A percentile compares a stretch with the other conserved stretches of the same genome.
These are phyloP conservation scores for Pichia phayaonensis DNA, from an alignment of 805 yeast species.

Conservation along the genomic window DNA sequence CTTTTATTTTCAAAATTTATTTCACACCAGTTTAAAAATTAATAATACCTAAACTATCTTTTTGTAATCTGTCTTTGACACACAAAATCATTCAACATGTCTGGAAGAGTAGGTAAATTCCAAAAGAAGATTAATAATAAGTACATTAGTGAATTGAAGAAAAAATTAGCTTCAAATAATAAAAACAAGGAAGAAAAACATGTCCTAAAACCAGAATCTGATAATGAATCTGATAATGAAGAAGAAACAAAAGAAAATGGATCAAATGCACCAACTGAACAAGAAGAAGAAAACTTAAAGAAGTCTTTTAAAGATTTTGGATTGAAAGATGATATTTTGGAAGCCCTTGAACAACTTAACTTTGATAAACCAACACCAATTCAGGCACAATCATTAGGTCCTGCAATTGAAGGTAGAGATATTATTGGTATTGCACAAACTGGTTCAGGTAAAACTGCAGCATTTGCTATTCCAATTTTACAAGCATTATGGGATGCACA, in stretches of 20 bases:
- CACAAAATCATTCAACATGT: neutral
- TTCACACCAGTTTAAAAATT: neutral
- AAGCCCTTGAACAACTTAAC: constrained; percentile 69
- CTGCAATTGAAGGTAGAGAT: constrained; percentile 84
- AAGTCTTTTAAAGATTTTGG: constrained; percentile 46
- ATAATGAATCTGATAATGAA: constrained; percentile 10
- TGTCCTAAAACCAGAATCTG: constrained; percentile 25
- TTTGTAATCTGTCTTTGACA: too few species aligned
- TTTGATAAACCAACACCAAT: constrained; percentile 87
- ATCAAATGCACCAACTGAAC: constrained; percentile 5
- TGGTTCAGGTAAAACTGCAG: constrained; percentile 98
- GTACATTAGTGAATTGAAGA: constrained; percentile 24
- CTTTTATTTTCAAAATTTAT: neutral
- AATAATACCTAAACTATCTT: too few species aligned
- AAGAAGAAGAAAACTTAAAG: constrained; percentile 8
- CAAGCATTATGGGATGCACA: constrained; percentile 89
- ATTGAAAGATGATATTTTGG: constrained; percentile 69
- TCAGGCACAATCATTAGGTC: constrained; percentile 86
- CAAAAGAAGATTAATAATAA: constrained; percentile 14
- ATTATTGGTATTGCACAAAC: constrained; percentile 96
- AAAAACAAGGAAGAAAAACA: constrained; percentile 13
- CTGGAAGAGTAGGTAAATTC: constrained; percentile 6
- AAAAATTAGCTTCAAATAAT: constrained; percentile 18
- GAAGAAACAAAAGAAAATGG: constrained; percentile 12
- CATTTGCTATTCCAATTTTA: constrained; percentile 91